phyloP scores from a whole-genome alignment of 805 yeast genomes.

The Cyberlindnera euphorbiiphila region DNA sequence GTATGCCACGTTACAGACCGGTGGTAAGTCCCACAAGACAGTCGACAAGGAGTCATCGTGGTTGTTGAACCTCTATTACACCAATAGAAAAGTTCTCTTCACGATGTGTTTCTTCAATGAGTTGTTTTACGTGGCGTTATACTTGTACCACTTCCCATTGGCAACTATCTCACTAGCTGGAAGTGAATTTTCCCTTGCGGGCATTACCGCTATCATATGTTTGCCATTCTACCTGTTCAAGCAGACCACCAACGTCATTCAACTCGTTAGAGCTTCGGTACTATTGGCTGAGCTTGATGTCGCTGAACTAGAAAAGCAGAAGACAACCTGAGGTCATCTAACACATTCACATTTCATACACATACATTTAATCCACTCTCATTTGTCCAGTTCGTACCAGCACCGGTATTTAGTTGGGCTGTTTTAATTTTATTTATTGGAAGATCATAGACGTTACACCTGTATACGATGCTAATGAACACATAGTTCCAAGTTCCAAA shows the following conservation, averaged over 20 bases:
- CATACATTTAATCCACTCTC: conserved; percentile 1
- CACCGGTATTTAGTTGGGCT: too few relatives aligned
- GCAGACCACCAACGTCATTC: conserved; percentile 86
- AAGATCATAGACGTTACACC: too few relatives aligned
- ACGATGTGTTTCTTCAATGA: conserved; percentile 92
- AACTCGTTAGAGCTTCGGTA: conserved; percentile 80
- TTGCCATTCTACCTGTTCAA: conserved; percentile 89
- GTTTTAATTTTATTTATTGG: too few relatives aligned
- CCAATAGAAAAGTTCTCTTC: conserved; percentile 78
- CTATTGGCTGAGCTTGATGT: conserved; percentile 73
- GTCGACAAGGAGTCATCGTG: conserved; percentile 67
- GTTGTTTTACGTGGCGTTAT: conserved; percentile 84
- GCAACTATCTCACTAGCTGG: conserved; percentile 28
- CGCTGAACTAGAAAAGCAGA: conserved; percentile 28
- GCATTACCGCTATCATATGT: conserved; percentile 52
- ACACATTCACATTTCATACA: too few relatives aligned
- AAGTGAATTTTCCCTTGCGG: conserved; percentile 53
- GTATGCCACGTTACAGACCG: conserved; percentile 86
- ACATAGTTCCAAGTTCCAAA: neutral
- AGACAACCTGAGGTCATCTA: neutral
- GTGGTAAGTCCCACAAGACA: conserved; percentile 79
- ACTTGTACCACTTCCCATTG: conserved; percentile 60
- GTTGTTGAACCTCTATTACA: conserved; percentile 81
- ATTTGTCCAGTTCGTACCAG: too few relatives aligned
- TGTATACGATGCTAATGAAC: conserved; percentile 3